Evolutionary conservation across 1,284 basidiomycete genomes (phyloP), one percentile per base, ranked within the genome.

Genomic region (Lentinula novae-zelandiae): DNA sequence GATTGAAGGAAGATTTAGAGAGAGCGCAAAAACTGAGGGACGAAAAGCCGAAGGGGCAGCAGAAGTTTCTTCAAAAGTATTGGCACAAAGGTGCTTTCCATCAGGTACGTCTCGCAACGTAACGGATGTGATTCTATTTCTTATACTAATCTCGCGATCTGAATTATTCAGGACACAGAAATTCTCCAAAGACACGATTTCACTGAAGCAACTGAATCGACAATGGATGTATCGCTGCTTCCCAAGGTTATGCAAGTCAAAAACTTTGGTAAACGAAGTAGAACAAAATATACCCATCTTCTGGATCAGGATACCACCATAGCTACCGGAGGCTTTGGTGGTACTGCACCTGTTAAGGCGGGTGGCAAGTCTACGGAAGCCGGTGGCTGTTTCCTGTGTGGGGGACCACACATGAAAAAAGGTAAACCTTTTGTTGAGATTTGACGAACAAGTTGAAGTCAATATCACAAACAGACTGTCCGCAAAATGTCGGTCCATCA

Each of bases 21-120:
- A 85, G 81, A 51, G 96, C 95, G 2, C 82, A 93, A 64, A 85
- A 90, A 71, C 79, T 84, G 44, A 81, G 96, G 58, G 87, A 88
- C 60, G 89, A 90, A 58, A 95, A 96, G 74, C 87, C 90, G 1
- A 90, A 94, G 68, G 94, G 93, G 2, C 81, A 92, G 64, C 92
- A 95, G 72, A 92, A 88, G 68, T 98, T 99, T 78, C 75, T 98
- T 68, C 95, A 99, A 73, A 98, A 97, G 76, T 99, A 98, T 73
- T 98, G 95, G 86, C 97, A 99, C 80, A 98, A 98, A 76, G 97
- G 97, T 69, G 96, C 95, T 62, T 99, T 99, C 81, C 95, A 97
- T 75, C 93, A 93, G 82, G 93, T 90, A 62, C 27, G 79, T 72
- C 49, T 38, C 39, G 7, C 40, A 40, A 27, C 27, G 27, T 27